Conservation (phyloP, 345 rosid species). For the Pistacia vera region DNA sequence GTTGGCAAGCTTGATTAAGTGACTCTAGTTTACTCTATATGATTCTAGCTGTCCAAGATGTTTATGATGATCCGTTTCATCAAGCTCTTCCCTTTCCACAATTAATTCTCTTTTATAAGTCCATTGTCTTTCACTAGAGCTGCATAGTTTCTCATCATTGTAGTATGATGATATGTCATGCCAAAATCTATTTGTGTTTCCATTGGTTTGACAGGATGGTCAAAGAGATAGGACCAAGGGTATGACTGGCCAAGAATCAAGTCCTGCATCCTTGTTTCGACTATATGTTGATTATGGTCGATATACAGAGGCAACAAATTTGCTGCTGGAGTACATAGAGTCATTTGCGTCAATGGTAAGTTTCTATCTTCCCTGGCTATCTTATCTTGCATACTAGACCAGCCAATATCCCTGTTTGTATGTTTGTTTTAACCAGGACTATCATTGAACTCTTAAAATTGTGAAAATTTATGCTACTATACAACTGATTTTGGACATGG, state of each 20-base stretch:
- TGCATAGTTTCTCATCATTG: neutral
- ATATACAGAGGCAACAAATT: slow-evolving; percentile 78
- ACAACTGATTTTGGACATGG: neutral
- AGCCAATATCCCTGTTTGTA: neutral
- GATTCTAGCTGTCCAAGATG: neutral
- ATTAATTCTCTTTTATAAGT: neutral
- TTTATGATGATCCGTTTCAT: neutral
- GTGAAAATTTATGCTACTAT: neutral
- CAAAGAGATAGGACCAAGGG: slow-evolving; percentile 67
- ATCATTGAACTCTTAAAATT: neutral
- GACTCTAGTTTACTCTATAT: neutral
- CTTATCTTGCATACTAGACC: neutral
- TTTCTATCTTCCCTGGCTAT: slow-evolving; percentile 15
- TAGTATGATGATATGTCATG: neutral
- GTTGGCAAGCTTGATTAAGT: neutral
- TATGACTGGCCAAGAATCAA: slow-evolving; percentile 80
- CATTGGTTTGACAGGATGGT: slow-evolving; percentile 45
- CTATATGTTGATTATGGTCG: slow-evolving; percentile 76
- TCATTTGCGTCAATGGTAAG: slow-evolving; percentile 78
- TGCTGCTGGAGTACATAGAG: slow-evolving; percentile 73
- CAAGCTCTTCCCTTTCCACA: neutral
- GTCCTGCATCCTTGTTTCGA: slow-evolving; percentile 77
- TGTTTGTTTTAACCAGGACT: neutral
- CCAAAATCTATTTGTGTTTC: neutral
- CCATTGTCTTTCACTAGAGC: neutral